Conservation (phyloP, 331 rosid species). For the Malus hybrid region DNA sequence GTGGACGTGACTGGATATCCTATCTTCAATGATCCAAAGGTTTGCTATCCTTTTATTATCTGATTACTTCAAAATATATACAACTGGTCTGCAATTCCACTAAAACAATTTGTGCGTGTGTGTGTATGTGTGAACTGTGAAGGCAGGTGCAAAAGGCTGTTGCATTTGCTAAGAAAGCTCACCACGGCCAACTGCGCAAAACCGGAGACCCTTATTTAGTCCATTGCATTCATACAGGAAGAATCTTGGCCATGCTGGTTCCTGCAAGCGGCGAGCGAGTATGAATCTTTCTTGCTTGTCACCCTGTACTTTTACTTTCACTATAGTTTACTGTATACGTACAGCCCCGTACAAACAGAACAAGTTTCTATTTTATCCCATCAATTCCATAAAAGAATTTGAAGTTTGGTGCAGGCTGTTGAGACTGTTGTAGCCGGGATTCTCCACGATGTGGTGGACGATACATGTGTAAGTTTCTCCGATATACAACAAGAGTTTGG, state of each 20-base stretch:
- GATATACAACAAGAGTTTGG: constrained; percentile 73
- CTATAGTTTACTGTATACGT: background rate
- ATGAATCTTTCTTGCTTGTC: constrained; percentile 21
- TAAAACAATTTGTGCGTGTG: constrained; percentile 28
- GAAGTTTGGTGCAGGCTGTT: constrained; percentile 64
- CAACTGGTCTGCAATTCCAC: constrained; percentile 23
- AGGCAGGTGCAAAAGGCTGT: constrained; percentile 99
- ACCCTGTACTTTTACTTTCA: background rate
- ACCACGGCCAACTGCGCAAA: constrained; percentile 74
- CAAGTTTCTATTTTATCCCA: background rate
- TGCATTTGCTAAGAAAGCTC: constrained; percentile 86
- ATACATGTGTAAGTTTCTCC: constrained; percentile 62
- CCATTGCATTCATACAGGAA: constrained; percentile 88
- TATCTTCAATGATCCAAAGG: constrained; percentile 72
- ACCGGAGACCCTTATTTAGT: constrained; percentile 93
- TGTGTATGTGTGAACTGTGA: constrained; percentile 27
- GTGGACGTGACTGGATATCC: constrained; percentile 87
- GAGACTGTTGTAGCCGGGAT: constrained; percentile 93
- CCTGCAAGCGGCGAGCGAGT: constrained; percentile 81
- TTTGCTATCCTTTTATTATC: constrained; percentile 37
- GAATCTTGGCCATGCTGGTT: constrained; percentile 84
- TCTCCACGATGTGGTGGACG: constrained; percentile 93
- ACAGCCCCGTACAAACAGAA: background rate
- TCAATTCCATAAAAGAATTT: constrained; percentile 10
- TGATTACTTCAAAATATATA: background rate